phyloP scores from a whole-genome alignment of 1,284 basidiomycete genomes.

The Coniferiporia weirii region DNA sequence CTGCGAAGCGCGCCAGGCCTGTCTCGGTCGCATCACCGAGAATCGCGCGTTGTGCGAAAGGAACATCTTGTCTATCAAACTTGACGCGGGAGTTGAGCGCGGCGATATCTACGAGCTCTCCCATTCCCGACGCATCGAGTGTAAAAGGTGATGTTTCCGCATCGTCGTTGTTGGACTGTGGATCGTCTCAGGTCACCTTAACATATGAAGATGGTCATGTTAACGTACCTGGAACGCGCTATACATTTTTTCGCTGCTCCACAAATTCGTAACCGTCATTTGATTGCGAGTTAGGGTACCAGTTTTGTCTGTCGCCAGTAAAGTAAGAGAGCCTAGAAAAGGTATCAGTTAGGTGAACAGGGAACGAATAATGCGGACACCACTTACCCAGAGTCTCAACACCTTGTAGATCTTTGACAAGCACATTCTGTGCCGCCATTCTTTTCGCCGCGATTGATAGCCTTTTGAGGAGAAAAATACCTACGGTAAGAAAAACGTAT shows the following conservation, averaged over 20 bases:
- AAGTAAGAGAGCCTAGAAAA: slow-evolving; percentile 40
- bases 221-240: slow-evolving; percentile 50
- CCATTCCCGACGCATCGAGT: slow-evolving; percentile 50
- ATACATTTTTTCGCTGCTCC: slow-evolving; percentile 56
- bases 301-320: slow-evolving; percentile 72
- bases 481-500: not conserved
- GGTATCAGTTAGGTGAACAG: not conserved
- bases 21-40: slow-evolving; percentile 69
- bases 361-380: slow-evolving; percentile 23
- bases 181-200: not conserved
- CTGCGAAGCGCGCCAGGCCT: slow-evolving; percentile 61
- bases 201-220: not conserved
- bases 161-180: slow-evolving; percentile 60
- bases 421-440: slow-evolving; percentile 67
- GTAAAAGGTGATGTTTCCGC: slow-evolving; percentile 45
- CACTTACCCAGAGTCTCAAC: slow-evolving; percentile 59
- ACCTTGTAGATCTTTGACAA: slow-evolving; percentile 64
- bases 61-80: slow-evolving; percentile 58
- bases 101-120: slow-evolving; percentile 56
- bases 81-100: slow-evolving; percentile 65
- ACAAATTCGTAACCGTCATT: slow-evolving; percentile 66
- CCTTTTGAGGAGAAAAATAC: slow-evolving; percentile 18
- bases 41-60: slow-evolving; percentile 57
- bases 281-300: slow-evolving; percentile 71
- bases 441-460: slow-evolving; percentile 68